Evolutionary conservation across 805 yeast genomes (phyloP), one percentile per base, ranked within the genome.

Genomic region (Candida arabinofermentans): DNA sequence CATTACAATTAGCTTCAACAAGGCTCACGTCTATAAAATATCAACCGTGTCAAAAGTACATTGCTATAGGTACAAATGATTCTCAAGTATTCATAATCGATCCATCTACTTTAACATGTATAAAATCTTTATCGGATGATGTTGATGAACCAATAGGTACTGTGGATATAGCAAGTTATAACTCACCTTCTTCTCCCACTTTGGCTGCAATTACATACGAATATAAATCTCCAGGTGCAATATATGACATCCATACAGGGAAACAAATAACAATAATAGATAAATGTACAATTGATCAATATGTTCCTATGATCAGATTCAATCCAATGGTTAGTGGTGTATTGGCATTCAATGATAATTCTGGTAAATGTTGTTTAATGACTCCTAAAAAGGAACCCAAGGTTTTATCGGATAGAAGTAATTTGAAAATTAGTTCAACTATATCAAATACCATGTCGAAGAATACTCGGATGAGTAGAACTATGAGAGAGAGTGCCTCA

Each of bases 1-100:
- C 57, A 32, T 49, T 69, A 44, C 44, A 35, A 24, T 47, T 26
- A 67, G 17, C 75, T 62, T 47, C 55, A 62, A 41, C 66, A 70
- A 8, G 59, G 19, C 63, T 68, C 18, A 68, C 75, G 12, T 55
- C 67, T 36, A 45, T 71, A 24, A 47, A 55, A 9, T 54, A 66
- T 21, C 67, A 70, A 37, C 68, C 73, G 2, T 41, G 67, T 32
- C 76, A 74, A 2, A 47, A 54, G 17, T 66, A 53, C 43, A 44
- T 74, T 27, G 65, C 65, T 13, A 64, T 65, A 7, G 79, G 77
- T 4, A 56, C 72, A 14, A 66, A 64, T 39, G 79, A 74, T 46
- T 77, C 80, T 27, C 66, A 69, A 22, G 65, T 74, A 4, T 66
- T 71, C 14, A 35, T 70, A 8, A 66, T 75, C 64, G 62, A 62